Percentiles rank a stretch among this genome's conserved stretches.
These are phyloP conservation scores for Parastagonospora nodorum DNA, from an alignment of 2,329 filamentous ascomycete genomes.

Conservation along the genomic window DNA sequence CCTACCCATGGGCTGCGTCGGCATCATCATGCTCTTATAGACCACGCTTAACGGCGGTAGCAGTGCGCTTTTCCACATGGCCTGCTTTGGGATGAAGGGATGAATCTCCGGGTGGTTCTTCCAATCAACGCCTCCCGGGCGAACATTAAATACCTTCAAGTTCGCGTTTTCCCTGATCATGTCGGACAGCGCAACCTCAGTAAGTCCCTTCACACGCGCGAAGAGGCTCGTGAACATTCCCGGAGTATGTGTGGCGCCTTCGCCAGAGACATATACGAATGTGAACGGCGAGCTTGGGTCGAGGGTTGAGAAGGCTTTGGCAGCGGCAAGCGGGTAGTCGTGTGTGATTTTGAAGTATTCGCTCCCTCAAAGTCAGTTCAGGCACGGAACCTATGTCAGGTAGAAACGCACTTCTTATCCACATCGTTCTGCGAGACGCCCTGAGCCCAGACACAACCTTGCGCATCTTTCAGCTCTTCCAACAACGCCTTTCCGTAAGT, in stretches of 20 bases:
- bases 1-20: conserved; percentile 55
- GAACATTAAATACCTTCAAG: conserved; percentile 61
- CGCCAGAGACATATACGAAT: conserved; percentile 73
- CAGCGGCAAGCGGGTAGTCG: conserved; percentile 68
- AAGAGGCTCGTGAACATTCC: conserved; percentile 62
- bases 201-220: conserved; percentile 69
- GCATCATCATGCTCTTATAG: conserved; percentile 45
- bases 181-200: conserved; percentile 64
- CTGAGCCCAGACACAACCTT: conserved; percentile 75
- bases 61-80: conserved; percentile 25
- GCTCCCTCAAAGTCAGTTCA: conserved; percentile 26
- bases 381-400: neutral
- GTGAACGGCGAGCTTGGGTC: conserved; percentile 61
- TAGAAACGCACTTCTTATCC: conserved; percentile 57
- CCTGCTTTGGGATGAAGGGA: conserved; percentile 37
- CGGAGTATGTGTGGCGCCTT: conserved; percentile 64
- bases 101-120: conserved; percentile 48
- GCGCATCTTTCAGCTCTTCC: conserved; percentile 64
- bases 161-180: conserved; percentile 53
- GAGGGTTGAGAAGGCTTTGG: conserved; percentile 62
- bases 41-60: conserved; percentile 30
- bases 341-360: conserved; percentile 72
- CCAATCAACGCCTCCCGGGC: conserved; percentile 65
- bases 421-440: conserved; percentile 68
- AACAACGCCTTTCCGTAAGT: conserved; percentile 64